phyloP scores from a whole-genome alignment of 768 basidiomycete species.

The Solioccasus polychromus region DNA sequence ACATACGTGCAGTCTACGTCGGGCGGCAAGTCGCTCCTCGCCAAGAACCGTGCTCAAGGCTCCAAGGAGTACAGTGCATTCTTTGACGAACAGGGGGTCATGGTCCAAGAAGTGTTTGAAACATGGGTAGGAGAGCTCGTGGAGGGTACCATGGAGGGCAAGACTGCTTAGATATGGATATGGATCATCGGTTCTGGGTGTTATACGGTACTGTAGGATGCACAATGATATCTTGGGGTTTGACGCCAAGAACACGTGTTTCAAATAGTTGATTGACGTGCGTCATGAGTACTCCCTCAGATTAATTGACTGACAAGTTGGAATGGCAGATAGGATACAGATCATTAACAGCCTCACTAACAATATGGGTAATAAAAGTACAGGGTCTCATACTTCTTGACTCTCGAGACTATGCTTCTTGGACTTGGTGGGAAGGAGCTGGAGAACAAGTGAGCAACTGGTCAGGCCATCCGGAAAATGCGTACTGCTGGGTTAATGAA shows the following conservation, averaged over 20 bases:
- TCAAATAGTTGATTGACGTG: background rate
- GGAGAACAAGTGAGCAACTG: background rate
- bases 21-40: slow-evolving; percentile 81
- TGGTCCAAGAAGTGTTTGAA: slow-evolving; percentile 76
- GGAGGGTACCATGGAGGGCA: slow-evolving; percentile 70
- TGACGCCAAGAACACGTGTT: background rate
- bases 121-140: slow-evolving; percentile 76
- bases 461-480: background rate
- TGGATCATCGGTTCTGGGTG: slow-evolving; percentile 2
- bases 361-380: background rate
- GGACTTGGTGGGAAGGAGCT: slow-evolving; percentile 31
- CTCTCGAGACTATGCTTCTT: slow-evolving; percentile 34
- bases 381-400: slow-evolving; percentile 31
- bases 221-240: slow-evolving; percentile 23
- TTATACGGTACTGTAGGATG: slow-evolving; percentile 30
- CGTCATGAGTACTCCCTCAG: too few relatives aligned
- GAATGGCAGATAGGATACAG: background rate
- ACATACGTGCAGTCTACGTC: slow-evolving; percentile 78
- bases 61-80: slow-evolving; percentile 64
- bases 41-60: slow-evolving; percentile 59
- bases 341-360: slow-evolving; percentile 7
- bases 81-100: slow-evolving; percentile 76
- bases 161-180: slow-evolving; percentile 37
- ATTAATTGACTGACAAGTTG: too few relatives aligned
- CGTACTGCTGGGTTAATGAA: slow-evolving; percentile 65